Percentiles rank a stretch among this genome's conserved stretches.
These are phyloP conservation scores for Fistulifera pelliculosa DNA, from an alignment of 108 stramenopile genomes.

Conservation along the genomic window DNA sequence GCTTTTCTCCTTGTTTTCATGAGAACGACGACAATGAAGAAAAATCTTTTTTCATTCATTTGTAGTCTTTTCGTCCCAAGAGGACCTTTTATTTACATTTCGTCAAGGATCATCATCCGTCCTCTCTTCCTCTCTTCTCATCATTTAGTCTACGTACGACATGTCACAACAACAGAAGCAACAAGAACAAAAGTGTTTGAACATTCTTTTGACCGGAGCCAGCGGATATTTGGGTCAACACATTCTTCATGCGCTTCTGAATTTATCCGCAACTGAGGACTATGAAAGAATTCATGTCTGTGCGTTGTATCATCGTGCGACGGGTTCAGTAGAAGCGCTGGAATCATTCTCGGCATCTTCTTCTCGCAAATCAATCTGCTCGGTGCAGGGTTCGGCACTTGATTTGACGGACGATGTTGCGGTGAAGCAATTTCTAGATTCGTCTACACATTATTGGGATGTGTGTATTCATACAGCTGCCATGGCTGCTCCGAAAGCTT, in stretches of 20 bases:
- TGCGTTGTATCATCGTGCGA: constrained; percentile 16
- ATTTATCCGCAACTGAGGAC: background rate
- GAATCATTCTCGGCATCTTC: background rate
- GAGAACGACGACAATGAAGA: too few relatives aligned
- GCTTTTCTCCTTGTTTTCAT: too few relatives aligned
- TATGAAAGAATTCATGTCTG: constrained; percentile 4
- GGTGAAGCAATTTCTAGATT: constrained; percentile 1
- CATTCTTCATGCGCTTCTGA: constrained; percentile 25
- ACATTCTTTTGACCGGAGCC: constrained; percentile 55
- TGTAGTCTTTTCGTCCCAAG: too few relatives aligned
- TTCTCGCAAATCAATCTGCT: background rate
- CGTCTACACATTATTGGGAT: constrained; percentile 13
- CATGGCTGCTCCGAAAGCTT: constrained; percentile 38
- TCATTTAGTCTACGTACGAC: too few relatives aligned
- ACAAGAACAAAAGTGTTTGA: background rate
- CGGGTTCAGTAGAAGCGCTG: constrained; percentile 12
- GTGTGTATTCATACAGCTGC: constrained; percentile 70
- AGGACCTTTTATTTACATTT: too few relatives aligned
- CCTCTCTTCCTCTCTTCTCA: too few relatives aligned
- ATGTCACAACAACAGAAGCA: background rate
- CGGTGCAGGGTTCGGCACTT: constrained; percentile 5
- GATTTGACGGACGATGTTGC: constrained; percentile 20
- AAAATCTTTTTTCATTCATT: too few relatives aligned
- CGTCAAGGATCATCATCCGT: too few relatives aligned
- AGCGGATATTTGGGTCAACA: constrained; percentile 77